Evolutionary conservation across 2,329 filamentous ascomycete species (phyloP), one percentile per base, ranked within the genome.

Genomic region (Capronia coronata): DNA sequence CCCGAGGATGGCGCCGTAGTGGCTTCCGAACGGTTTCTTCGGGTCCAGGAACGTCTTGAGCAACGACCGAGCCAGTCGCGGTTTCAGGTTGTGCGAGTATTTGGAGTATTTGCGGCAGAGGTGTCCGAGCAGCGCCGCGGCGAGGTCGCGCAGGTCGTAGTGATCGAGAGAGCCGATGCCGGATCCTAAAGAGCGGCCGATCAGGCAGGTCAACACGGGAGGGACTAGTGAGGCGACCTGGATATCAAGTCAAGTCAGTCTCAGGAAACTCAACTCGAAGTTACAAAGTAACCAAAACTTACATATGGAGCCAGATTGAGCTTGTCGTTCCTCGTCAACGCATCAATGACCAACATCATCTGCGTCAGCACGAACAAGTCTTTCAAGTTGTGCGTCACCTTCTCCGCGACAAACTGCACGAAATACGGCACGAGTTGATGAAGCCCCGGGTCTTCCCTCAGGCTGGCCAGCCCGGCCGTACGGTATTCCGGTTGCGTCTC

Each of bases 391-490:
- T 98, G 93, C 1, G 93, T 97, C 43, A 98, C 88, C 68, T 95
- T 93, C 66, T 96, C 91, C 16, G 89, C 84, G 62, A 97, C 86
- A 67, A 95, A 97, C 66, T 94, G 89, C 52, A 95, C 84, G 62
- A 97, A 96, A 70, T 98, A 98, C 0, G 93, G 93, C 22, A 95
- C 83, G 8, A 98, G 80, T 68, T 98, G 93, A 65, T 98, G 93
- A 32, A 97, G 79, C 30, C 91, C 91, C 0, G 93, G 89, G 63
- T 98, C 93, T 49, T 88, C 86, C 43, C 84, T 78, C 19, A 98
- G 80, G 21, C 87, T 94, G 45, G 87, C 84, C 27, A 96, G 77
- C 0, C 88, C 93, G 0, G 93, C 89, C 43, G 85, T 81, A 46
- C 91, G 84, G 64, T 94, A 83, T 56, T 94, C 86, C 56, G 94